Evolutionary conservation across 768 basidiomycete species (phyloP), one percentile per base, ranked within the genome.

Genomic region (Lactarius hengduanensis): DNA sequence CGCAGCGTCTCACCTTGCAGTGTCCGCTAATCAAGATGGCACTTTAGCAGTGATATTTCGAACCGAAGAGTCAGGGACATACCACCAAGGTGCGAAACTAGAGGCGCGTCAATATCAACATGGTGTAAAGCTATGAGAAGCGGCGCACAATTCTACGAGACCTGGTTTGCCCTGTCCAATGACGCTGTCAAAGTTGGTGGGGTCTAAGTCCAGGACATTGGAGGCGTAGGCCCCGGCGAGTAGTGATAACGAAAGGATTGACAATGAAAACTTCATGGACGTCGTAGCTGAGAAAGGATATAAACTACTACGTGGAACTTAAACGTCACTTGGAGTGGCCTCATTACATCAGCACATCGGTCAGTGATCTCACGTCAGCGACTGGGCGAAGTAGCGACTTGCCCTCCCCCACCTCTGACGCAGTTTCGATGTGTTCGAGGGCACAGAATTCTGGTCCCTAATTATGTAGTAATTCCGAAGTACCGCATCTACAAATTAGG

Each of bases 81-180:
- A 90, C 90, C 92, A 94, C 92, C 92, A 94, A 10, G 92, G 89
- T 20, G 92, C 92, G 71, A 88, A 94, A 77, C 92, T 94, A 62
- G 3, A 16, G 32, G 66, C 30, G 45, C 18, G 57, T 70, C 50
- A 47, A 55, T 26, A 18, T 15, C 26, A 36, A 26, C 22, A 15
- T n/a, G 13, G 11, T n/a, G 47, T 4, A 6, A 32, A 50, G 8
- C 38, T 26, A 36, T 4, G 47, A n/a, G 10, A 55, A 70, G 28
- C 63, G 30, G 83, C 94, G 77, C 72, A 95, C 93, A 96, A 96
- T 78, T 96, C 94, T 30, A 96, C 92, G 40, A 95, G 82, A 72
- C 88, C 92, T 63, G 92, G 89, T 73, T 85, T 91, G 62, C 89
- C 92, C 64, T 89, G 78, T 59, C 94, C 94, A 72, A 96, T 78